Base-by-base conservation (phyloP, 306 rosid genomes). In the Heteromeles arbutifolia region DNA sequence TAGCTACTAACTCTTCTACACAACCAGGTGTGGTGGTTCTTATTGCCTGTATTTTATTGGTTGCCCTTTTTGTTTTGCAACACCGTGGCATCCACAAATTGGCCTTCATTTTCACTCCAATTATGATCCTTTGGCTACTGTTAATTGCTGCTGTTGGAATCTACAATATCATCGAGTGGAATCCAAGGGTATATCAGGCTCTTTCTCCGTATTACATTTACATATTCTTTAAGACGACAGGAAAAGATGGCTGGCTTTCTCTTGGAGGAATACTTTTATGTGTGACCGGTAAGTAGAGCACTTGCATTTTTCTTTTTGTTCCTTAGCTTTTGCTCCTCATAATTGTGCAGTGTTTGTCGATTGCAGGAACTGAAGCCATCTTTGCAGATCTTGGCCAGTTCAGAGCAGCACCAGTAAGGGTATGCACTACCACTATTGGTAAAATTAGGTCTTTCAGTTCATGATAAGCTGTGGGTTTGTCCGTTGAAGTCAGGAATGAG, bases 301-400 rank as follows among this genome's bases (percentile, higher is more conserved):
- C 50, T 53, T 32, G 70, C 71, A 24, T 13, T n/a, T 21, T 28
- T 18, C 10, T 37, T 21, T 34, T 67, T n/a, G 69, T 66, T 73
- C 76, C 73, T 37, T 64, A 65, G 67, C 65, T 74, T 72, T 77
- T 67, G 41, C 50, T 34, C 76, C 63, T 28, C 61, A 53, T 77
- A 61, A 17, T 61, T 66, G 26, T 12, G 69, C 73, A 74, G 71
- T 81, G 73, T 68, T 83, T 62, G 83, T 71, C 67, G 57, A 78
- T 72, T 86, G 77, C 89, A 93, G 97, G 97, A 80, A 87, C 88
- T 69, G 95, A 90, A 79, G 91, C 94, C 58, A 82, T 93, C 91
- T 87, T 90, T 89, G 75, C 85, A n/a, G 92, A 93, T 86, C 90
- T 89, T 74, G 98, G 96, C 53, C 85, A 89, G 82, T 89, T 85